phyloP scores from a whole-genome alignment of 1,284 basidiomycete species.

The Filobasidium uniguttulatum region DNA sequence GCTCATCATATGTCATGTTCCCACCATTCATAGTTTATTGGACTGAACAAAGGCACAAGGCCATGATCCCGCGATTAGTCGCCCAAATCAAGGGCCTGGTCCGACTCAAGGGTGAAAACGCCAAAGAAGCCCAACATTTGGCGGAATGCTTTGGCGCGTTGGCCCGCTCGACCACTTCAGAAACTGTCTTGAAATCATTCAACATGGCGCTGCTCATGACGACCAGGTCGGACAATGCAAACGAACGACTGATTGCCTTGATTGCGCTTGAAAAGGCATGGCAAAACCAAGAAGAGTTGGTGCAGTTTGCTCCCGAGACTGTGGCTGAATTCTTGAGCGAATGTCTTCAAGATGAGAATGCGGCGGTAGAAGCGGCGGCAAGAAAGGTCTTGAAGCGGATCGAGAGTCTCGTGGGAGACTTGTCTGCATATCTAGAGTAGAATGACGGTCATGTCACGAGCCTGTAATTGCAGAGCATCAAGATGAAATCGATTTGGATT shows the following conservation, averaged over 20 bases:
- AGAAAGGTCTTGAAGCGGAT: constrained; percentile 37
- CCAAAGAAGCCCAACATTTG: constrained; percentile 22
- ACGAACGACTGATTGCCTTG: constrained; percentile 56
- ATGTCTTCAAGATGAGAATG: constrained; percentile 40
- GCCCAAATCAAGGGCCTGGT: constrained; percentile 50
- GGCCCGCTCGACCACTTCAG: constrained; percentile 46
- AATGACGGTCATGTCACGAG: background rate
- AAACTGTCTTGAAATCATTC: constrained; percentile 55
- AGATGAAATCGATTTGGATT: background rate
- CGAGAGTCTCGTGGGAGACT: constrained; percentile 36
- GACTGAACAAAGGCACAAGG: constrained; percentile 63
- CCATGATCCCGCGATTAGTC: constrained; percentile 48
- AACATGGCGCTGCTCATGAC: constrained; percentile 77
- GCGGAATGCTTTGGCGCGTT: constrained; percentile 44
- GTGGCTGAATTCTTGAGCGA: constrained; percentile 41
- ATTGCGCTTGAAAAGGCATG: constrained; percentile 58
- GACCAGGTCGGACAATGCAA: constrained; percentile 63
- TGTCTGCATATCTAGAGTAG: constrained; percentile 36
- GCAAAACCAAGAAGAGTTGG: constrained; percentile 49
- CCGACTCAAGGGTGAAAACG: constrained; percentile 12
- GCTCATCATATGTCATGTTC: too few relatives aligned
- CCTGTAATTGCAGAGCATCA: background rate
- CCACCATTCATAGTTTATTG: constrained; percentile 59
- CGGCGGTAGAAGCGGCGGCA: constrained; percentile 35
- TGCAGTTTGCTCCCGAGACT: constrained; percentile 42